A percentile compares a stretch with the other conserved stretches of the same genome.
Evolutionary conservation across 768 basidiomycete genomes (phyloP).

Genomic region (Hortiboletus campestris): DNA sequence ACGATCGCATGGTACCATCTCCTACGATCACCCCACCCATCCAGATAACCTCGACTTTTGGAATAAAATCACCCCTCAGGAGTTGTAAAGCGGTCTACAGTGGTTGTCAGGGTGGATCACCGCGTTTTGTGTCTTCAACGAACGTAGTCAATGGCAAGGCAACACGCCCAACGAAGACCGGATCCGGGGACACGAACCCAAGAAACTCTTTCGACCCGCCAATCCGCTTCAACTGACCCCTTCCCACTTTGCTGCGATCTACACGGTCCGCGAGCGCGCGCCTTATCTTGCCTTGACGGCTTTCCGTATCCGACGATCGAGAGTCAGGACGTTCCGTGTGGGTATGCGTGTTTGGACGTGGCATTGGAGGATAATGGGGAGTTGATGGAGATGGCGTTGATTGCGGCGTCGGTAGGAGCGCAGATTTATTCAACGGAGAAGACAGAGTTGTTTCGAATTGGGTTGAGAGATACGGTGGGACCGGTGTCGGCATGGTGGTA

Average conservation of each 20-base stretch:
- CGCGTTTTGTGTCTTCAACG: conserved; percentile 36
- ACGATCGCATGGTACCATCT: conserved; percentile 40
- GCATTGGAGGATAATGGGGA: conserved; percentile 27
- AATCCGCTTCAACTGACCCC: conserved; percentile 26
- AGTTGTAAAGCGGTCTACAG: conserved; percentile 27
- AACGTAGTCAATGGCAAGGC: conserved; percentile 34
- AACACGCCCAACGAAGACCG: conserved; percentile 30
- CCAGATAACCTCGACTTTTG: conserved; percentile 38
- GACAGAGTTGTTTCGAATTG: conserved; percentile 28
- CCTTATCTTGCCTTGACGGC: conserved; percentile 27
- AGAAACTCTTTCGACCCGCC: conserved; percentile 31
- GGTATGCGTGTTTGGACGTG: conserved; percentile 30
- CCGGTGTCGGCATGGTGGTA: conserved; percentile 36
- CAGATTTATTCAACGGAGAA: conserved; percentile 32
- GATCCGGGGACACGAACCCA: conserved; percentile 27
- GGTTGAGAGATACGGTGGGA: conserved; percentile 31
- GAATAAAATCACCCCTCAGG: conserved; percentile 34
- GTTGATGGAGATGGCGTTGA: conserved; percentile 24
- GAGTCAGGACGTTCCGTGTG: conserved; percentile 28
- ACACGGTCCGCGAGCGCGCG: conserved; percentile 19
- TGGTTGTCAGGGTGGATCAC: conserved; percentile 42
- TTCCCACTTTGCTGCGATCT: conserved; percentile 27
- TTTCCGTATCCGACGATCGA: conserved; percentile 31
- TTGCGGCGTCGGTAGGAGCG: conserved; percentile 30
- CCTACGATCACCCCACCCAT: conserved; percentile 33